phyloP scores from a whole-genome alignment of 176 grass and related monocot species.

The Oryza rufipogon region DNA sequence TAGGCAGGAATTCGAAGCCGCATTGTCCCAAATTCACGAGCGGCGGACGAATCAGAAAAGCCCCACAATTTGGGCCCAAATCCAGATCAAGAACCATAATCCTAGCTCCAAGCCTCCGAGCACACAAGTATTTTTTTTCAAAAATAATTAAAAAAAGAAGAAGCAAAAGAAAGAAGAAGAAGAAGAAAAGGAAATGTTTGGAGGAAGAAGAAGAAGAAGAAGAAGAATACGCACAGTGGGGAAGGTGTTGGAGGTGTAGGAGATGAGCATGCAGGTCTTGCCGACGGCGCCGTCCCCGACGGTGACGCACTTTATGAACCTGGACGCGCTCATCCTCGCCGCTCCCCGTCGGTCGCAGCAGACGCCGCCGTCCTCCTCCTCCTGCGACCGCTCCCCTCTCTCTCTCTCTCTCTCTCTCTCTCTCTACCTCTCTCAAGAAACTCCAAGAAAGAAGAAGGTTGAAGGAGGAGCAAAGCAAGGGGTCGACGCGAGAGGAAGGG shows the following conservation, averaged over 20 bases:
- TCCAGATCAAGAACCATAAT: conserved; percentile 43
- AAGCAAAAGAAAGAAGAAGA: not conserved
- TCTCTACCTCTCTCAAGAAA: not conserved
- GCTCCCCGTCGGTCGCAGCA: not conserved
- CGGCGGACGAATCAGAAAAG: not conserved
- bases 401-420: not conserved
- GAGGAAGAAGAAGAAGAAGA: no score
- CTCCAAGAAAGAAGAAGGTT: not conserved
- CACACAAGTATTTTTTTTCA: not conserved
- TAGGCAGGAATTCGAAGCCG: conserved; percentile 8
- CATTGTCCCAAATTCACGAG: conserved; percentile 26
- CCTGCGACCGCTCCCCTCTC: not conserved
- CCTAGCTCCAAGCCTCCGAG: not conserved
- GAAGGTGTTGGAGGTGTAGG: conserved; percentile 77
- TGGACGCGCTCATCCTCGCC: conserved; percentile 75
- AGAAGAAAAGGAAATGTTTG: no score
- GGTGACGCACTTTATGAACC: conserved; percentile 82
- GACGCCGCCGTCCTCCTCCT: not conserved
- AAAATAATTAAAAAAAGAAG: not conserved
- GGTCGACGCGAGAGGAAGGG: no score
- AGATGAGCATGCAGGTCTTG: conserved; percentile 82
- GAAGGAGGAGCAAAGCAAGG: not conserved
- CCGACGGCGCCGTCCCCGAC: conserved; percentile 78
- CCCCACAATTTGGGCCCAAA: not conserved
- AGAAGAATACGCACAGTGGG: conserved; percentile 41